phyloP scores from a whole-genome alignment of 2,329 filamentous ascomycete genomes.

The Fusarium chlamydosporum region DNA sequence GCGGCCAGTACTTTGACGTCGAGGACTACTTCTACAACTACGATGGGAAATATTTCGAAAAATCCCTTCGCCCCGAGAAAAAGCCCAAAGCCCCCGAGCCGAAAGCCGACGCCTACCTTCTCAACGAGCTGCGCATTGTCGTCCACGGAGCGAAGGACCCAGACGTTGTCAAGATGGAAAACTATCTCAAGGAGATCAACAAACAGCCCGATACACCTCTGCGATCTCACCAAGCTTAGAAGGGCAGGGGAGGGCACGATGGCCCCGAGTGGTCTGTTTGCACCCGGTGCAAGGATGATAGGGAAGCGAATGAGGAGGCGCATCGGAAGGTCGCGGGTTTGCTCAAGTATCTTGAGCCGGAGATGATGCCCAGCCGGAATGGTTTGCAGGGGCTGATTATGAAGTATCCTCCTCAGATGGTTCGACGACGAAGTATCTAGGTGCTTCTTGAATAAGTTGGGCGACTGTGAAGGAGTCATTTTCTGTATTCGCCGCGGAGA shows the following conservation, averaged over 20 bases:
- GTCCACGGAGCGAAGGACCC: background rate
- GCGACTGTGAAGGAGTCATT: background rate
- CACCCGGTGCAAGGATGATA: background rate
- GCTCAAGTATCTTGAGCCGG: background rate
- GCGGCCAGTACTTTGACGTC: background rate
- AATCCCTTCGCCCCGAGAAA: background rate
- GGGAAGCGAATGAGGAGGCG: background rate
- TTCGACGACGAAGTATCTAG: background rate
- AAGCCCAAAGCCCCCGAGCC: background rate
- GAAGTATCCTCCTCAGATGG: background rate
- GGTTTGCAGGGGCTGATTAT: background rate
- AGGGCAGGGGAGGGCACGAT: background rate
- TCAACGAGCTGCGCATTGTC: background rate
- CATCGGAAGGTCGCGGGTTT: background rate
- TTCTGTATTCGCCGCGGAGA: background rate
- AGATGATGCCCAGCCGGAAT: background rate
- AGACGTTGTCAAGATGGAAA: conserved; percentile 4
- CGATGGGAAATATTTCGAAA: background rate
- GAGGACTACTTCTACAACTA: background rate
- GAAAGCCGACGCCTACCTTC: background rate
- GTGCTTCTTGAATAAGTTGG: background rate
- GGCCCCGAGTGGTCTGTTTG: background rate
- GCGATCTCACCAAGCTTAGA: background rate
- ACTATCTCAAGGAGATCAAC: background rate
- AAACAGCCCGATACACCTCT: background rate